Conservation (phyloP, 2,329 filamentous ascomycete genomes). For the Dichotomopilus funicola region DNA sequence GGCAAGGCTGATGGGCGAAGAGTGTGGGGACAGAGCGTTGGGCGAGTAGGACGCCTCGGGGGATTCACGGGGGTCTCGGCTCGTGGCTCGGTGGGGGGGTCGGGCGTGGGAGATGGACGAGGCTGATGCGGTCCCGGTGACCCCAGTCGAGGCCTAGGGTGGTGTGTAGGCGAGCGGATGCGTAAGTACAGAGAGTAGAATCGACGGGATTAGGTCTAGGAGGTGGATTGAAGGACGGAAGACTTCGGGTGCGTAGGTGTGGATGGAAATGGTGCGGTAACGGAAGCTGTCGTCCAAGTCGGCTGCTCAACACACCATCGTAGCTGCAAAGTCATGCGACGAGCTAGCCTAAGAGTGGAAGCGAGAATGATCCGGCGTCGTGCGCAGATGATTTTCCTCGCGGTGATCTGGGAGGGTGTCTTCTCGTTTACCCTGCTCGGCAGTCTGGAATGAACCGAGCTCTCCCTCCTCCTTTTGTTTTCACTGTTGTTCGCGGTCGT, state of each 20-base stretch:
- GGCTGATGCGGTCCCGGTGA: conserved; percentile 12
- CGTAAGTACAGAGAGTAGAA: background rate
- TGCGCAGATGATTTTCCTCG: conserved; percentile 6
- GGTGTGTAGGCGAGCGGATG: conserved; percentile 1
- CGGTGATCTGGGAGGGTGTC: too few species aligned
- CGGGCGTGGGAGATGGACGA: background rate
- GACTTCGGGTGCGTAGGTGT: too few species aligned
- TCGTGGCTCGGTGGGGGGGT: background rate
- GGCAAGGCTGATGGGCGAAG: background rate
- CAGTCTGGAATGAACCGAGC: too few species aligned
- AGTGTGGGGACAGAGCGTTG: background rate
- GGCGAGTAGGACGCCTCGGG: conserved; percentile 1
- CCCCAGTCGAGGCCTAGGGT: conserved; percentile 5
- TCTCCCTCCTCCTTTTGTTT: background rate
- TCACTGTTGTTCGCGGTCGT: background rate
- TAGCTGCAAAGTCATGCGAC: conserved; percentile 9
- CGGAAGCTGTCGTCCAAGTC: background rate
- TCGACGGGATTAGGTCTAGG: background rate
- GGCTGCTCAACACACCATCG: background rate
- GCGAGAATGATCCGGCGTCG: conserved; percentile 1
- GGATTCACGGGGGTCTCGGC: background rate
- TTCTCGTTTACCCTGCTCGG: too few species aligned
- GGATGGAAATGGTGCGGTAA: background rate
- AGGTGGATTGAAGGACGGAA: background rate
- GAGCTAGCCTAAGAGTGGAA: conserved; percentile 3